Evolutionary conservation across 2,329 filamentous ascomycete genomes (phyloP).

Genomic region (Aureobasidium sp.): DNA sequence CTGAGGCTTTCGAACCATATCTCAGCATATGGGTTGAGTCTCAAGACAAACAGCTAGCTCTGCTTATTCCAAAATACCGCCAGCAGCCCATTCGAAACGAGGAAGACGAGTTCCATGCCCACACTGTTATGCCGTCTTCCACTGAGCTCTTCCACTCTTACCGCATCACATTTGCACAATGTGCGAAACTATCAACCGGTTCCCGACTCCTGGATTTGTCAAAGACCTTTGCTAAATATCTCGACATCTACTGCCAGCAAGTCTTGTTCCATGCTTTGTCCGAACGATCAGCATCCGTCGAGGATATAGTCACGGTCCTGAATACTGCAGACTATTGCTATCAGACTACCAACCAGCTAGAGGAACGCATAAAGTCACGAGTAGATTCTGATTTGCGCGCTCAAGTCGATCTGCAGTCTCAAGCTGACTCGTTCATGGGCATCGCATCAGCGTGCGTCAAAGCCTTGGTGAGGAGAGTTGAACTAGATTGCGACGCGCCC

Average conservation of each 20-base stretch:
- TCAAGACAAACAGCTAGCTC: constrained; percentile 79
- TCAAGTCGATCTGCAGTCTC: constrained; percentile 80
- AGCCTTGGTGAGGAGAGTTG: constrained; percentile 75
- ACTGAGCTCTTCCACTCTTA: constrained; percentile 98
- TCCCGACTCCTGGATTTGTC: constrained; percentile 77
- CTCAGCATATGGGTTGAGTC: constrained; percentile 95
- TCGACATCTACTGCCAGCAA: constrained; percentile 92
- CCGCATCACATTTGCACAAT: constrained; percentile 84
- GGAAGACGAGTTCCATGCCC: constrained; percentile 87
- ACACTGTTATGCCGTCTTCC: constrained; percentile 84
- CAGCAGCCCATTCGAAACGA: constrained; percentile 69
- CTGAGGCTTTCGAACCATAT: constrained; percentile 94
- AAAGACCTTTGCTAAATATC: constrained; percentile 79
- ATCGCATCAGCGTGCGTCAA: constrained; percentile 85
- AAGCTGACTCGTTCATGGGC: constrained; percentile 91
- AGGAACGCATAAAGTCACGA: constrained; percentile 87
- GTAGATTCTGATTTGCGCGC: constrained; percentile 72
- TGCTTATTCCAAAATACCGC: constrained; percentile 81
- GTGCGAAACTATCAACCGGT: constrained; percentile 91
- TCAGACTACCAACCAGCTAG: constrained; percentile 81
- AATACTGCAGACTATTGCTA: constrained; percentile 99
- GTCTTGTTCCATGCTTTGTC: constrained; percentile 69
- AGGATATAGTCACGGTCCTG: constrained; percentile 77
- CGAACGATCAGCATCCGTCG: constrained; percentile 56
- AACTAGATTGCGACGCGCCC: constrained; percentile 71